Conservation (phyloP, 148 eudicot genomes). For the Cornus controversa region DNA sequence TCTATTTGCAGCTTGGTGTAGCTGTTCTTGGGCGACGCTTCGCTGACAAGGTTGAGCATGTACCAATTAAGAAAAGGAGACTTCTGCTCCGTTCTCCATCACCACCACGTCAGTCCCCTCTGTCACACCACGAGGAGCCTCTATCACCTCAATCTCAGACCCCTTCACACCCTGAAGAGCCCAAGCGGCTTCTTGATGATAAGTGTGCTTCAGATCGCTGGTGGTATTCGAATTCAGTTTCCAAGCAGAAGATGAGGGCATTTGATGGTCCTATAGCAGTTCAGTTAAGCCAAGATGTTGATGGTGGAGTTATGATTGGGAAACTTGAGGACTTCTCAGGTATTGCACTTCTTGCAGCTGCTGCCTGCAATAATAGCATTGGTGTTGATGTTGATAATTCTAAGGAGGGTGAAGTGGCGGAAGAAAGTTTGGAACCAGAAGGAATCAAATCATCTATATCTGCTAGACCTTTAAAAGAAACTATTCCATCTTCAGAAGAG, state of each 20-base stretch:
- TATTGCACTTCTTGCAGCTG: constrained; percentile 82
- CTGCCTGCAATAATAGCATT: constrained; percentile 64
- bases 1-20: constrained; percentile 42
- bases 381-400: constrained; percentile 32
- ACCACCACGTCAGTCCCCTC: constrained; percentile 36
- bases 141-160: constrained; percentile 33
- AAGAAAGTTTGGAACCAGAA: constrained; percentile 27
- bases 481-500: constrained; percentile 22
- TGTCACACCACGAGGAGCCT: constrained; percentile 14
- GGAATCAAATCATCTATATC: constrained; percentile 29
- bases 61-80: constrained; percentile 79
- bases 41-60: constrained; percentile 43
- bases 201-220: background rate
- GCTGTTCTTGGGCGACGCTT: constrained; percentile 33
- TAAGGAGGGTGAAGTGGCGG: constrained; percentile 28
- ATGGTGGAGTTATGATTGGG: constrained; percentile 5
- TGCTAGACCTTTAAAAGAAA: constrained; percentile 26
- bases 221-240: background rate
- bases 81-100: constrained; percentile 36
- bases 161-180: constrained; percentile 25
- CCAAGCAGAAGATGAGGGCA: constrained; percentile 7
- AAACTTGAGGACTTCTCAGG: constrained; percentile 57
- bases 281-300: constrained; percentile 6
- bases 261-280: constrained; percentile 15
- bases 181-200: constrained; percentile 19